Base-by-base conservation (phyloP, 1,284 basidiomycete genomes). In the Microbotryum intermedium region DNA sequence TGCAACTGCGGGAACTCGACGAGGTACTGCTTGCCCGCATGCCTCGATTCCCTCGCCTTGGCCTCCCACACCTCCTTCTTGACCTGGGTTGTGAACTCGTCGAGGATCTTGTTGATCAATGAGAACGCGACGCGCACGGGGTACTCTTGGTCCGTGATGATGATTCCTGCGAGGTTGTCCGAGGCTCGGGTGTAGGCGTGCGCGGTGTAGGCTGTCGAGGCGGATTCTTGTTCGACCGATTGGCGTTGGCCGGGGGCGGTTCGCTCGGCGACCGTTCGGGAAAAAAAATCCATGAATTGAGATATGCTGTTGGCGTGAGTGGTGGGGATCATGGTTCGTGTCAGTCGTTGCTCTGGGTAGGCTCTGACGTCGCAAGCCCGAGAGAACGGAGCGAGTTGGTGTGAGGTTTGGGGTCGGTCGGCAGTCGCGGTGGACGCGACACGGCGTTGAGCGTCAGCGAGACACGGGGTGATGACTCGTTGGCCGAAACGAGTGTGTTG, bases 111-210 rank as follows among this genome's bases (percentile, higher is more conserved):
- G 68, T 90, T 86, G 61, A 99, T 80, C 46, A 99, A 82, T 6
- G 92, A 50, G 79, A 97, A 98, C 3, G 93, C 94, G 10, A 94
- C 90, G 58, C 95, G 86, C 58, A 90, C 88, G 52, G 94, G 95
- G 77, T 99, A 99, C 73, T 98, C 94, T 55, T 88, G 82, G 77
- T 97, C 94, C 45, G 91, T 87, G 71, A 98, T 88, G 72, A 97
- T 84, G 61, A 97, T 89, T 53, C 84, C 94, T 86, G 75, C 62
- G 51, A 71, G 61, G 30, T 70, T 70, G 54, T 75, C 75, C 9
- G 71, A 69, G n/a, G 55, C 55, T 13, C 64, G 54, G 44, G 64
- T 46, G 77, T 93, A 95, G 43, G 91, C 89, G 78, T 98, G 92
- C 0, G 92, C 92, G 25, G 85, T 88, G 75, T 97, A 93, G 67